Base-by-base conservation (phyloP, 805 yeast species). In the Osmozyma mogii region DNA sequence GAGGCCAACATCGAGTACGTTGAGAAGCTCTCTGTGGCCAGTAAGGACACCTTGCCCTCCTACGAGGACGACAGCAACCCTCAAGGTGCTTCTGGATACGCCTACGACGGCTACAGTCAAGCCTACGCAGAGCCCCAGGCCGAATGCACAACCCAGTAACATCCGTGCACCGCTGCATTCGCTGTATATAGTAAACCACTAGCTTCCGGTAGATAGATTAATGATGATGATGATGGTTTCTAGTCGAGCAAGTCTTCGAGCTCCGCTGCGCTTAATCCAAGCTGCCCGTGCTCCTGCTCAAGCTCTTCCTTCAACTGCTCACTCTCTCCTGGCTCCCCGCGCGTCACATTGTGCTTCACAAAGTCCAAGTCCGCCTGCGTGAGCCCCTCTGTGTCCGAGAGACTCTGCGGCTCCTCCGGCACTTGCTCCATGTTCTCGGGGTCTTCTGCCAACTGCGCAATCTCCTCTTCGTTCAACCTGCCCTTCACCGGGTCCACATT, bases 341-440 rank as follows among this genome's bases (percentile, higher is more conserved):
- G n/a, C n/a, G n/a, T n/a, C n/a, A n/a, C n/a, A n/a, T n/a, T n/a
- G n/a, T n/a, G n/a, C n/a, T n/a, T n/a, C n/a, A n/a, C n/a, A n/a
- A n/a, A n/a, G n/a, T n/a, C n/a, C n/a, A n/a, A n/a, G n/a, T n/a
- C n/a, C n/a, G n/a, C n/a, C n/a, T n/a, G n/a, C n/a, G n/a, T n/a
- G n/a, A n/a, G n/a, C n/a, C n/a, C n/a, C n/a, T n/a, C n/a, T n/a
- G n/a, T n/a, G n/a, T n/a, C n/a, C n/a, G n/a, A n/a, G n/a, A n/a
- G n/a, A n/a, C n/a, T n/a, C n/a, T 18, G 21, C 9, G 21, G n/a
- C n/a, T n/a, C n/a, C 14, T 50, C 47, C 5, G 80, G 70, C 14
- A 64, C 65, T 23, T 49, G 46, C 37, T 76, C 83, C n/a, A 75
- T 55, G 29, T 66, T 71, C 24, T 54, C 54, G 15, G 58, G 65